Conservation (phyloP, 2,329 filamentous ascomycete genomes). For the Alternaria sp. region DNA sequence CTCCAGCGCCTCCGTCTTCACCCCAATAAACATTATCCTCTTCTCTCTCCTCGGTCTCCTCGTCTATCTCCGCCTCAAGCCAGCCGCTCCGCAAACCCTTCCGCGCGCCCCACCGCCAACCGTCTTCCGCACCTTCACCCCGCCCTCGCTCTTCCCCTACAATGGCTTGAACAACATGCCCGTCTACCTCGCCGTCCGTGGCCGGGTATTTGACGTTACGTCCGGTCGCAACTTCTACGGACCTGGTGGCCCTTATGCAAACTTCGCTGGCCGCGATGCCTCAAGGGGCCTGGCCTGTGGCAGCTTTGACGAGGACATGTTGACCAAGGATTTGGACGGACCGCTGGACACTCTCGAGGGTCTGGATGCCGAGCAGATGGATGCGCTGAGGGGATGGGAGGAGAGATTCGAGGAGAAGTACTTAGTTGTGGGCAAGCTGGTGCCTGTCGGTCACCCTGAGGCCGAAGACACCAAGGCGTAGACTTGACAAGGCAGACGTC, state of each 20-base stretch:
- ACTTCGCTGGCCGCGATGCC: conserved; percentile 94
- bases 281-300: conserved; percentile 85
- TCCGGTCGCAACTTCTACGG: conserved; percentile 93
- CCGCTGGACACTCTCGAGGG: conserved; percentile 79
- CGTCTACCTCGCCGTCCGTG: conserved; percentile 90
- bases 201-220: conserved; percentile 88
- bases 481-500: neutral
- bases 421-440: conserved; percentile 86
- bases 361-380: conserved; percentile 75
- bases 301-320: conserved; percentile 93
- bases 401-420: conserved; percentile 94
- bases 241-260: conserved; percentile 90
- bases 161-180: conserved; percentile 76
- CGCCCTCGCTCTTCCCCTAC: conserved; percentile 80
- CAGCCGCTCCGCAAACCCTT: conserved; percentile 58
- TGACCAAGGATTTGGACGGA: conserved; percentile 87
- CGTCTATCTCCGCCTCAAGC: conserved; percentile 65
- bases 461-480: conserved; percentile 50
- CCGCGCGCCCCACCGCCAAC: conserved; percentile 70
- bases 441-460: conserved; percentile 66
- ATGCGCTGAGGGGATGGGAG: conserved; percentile 89
- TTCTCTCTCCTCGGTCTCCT: conserved; percentile 63
- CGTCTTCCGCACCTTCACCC: conserved; percentile 86
- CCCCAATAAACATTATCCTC: conserved; percentile 67
- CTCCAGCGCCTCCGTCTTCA: conserved; percentile 59